These are phyloP conservation scores for Moricandia arvensis DNA, from an alignment of 345 rosid species.

Conservation along the genomic window DNA sequence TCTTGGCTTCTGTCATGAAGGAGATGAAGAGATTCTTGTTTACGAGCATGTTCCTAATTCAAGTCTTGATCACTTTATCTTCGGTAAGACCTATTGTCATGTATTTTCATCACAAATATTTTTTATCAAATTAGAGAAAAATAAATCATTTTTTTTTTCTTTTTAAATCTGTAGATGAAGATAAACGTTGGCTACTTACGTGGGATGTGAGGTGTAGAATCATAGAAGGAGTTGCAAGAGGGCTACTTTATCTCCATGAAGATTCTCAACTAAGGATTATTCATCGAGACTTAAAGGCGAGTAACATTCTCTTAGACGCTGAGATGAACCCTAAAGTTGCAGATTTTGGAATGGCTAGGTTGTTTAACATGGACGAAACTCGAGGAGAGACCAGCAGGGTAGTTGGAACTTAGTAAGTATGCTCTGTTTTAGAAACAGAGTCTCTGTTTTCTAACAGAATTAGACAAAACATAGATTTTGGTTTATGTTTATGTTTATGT, in stretches of 20 bases:
- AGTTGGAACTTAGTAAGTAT: conserved; percentile 44
- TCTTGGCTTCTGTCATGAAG: conserved; percentile 49
- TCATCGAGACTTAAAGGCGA: conserved; percentile 36
- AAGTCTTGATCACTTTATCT: conserved; percentile 53
- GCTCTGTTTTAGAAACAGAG: not conserved
- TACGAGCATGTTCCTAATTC: conserved; percentile 52
- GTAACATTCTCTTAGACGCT: conserved; percentile 38
- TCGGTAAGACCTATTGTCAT: conserved; percentile 31
- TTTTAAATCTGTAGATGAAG: conserved; percentile 13
- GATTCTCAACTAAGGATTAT: conserved; percentile 39
- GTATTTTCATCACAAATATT: not conserved
- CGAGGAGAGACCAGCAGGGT: conserved; percentile 39
- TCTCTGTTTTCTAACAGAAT: too few relatives aligned
- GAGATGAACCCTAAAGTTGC: conserved; percentile 40
- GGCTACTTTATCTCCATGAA: conserved; percentile 41
- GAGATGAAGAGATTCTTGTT: conserved; percentile 47
- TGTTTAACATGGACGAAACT: conserved; percentile 34
- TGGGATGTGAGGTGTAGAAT: conserved; percentile 36
- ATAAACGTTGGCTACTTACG: conserved; percentile 21
- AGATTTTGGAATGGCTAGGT: conserved; percentile 45
- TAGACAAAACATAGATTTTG: not conserved
- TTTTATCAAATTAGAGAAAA: not conserved
- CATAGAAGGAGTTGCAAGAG: conserved; percentile 41
- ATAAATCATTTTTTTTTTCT: not conserved
- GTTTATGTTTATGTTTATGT: too few relatives aligned